Evolutionary conservation across 495 filamentous ascomycete genomes (phyloP).

Genomic region (Aspergillus kassunensis): DNA sequence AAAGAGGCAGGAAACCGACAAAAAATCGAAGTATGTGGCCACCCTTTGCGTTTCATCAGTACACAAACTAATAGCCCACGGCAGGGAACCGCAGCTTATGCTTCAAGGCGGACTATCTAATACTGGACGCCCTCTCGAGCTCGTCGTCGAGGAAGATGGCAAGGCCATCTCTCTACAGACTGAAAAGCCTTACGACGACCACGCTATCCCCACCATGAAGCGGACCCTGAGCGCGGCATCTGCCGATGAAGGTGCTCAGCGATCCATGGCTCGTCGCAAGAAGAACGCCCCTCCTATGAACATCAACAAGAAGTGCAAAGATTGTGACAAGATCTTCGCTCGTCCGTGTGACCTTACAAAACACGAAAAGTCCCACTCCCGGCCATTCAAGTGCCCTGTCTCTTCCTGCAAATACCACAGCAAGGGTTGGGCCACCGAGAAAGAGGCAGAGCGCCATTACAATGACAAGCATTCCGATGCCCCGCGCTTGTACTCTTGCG

Average conservation of each 20-base stretch:
- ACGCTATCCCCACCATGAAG: constrained; percentile 51
- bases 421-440: constrained; percentile 93
- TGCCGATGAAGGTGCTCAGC: constrained; percentile 66
- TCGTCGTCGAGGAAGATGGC: constrained; percentile 74
- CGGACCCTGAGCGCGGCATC: constrained; percentile 56
- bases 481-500: constrained; percentile 74
- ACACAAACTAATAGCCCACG: constrained; percentile 19
- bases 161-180: constrained; percentile 71
- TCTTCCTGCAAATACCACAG: constrained; percentile 78
- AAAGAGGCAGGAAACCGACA: constrained; percentile 21
- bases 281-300: constrained; percentile 71
- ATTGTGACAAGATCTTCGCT: constrained; percentile 90
- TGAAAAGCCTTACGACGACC: constrained; percentile 44
- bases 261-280: constrained; percentile 87
- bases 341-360: constrained; percentile 89
- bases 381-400: constrained; percentile 88
- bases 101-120: constrained; percentile 71
- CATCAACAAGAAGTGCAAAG: constrained; percentile 67
- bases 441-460: constrained; percentile 90
- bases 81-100: constrained; percentile 59
- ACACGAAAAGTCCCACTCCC: constrained; percentile 94
- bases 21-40: constrained; percentile 24
- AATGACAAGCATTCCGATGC: constrained; percentile 90
- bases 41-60: neutral
- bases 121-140: constrained; percentile 71